Evolutionary conservation across 306 rosid genomes (phyloP), one percentile per base, ranked within the genome.

Genomic region (Prunus dulcis): DNA sequence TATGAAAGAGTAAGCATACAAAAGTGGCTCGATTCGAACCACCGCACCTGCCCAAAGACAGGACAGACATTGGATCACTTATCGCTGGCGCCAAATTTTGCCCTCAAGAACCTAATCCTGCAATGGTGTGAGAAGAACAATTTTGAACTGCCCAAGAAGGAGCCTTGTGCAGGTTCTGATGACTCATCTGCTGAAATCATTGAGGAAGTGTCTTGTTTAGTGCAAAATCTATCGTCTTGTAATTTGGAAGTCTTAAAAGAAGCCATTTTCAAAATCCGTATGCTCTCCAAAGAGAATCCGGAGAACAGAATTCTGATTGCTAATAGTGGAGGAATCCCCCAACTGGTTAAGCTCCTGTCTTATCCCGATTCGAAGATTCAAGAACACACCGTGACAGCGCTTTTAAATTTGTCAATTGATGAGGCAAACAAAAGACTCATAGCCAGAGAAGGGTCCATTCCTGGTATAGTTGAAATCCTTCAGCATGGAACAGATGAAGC

Each of bases 1-100:
- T 91, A 90, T 68, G 98, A 94, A 72, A 85, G 94, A 81, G 93
- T 86, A 73, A 91, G 97, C 87, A 94, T 94, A 83, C 84, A 86
- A 67, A 94, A 86, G 80, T 94, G 98, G 98, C 84, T 94, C 55
- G 67, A 75, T 70, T 81, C 91, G 25, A 87, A 89, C 46, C 94
- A 88, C 23, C 71, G 77, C 25, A 86, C 93, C 20, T 88, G 91
- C 71, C 91, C 89, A 5, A 88, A 85, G 82, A 88, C 86, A 1
- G 83, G 91, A 66, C 87, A 83, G 72, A 73, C 79, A 12, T 64
- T 88, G 84, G 83, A 73, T 72, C 87, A 88, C 73, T 47, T 79
- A 69, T 88, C 86, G 20, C 46, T 88, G n/a, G 91, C 86, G 47
- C 86, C 89, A 51, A 88, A 88, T 77, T 80, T 81, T 23, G 86